phyloP scores from a whole-genome alignment of 1,284 basidiomycete genomes.

The Cystobasidiaceae sp. region DNA sequence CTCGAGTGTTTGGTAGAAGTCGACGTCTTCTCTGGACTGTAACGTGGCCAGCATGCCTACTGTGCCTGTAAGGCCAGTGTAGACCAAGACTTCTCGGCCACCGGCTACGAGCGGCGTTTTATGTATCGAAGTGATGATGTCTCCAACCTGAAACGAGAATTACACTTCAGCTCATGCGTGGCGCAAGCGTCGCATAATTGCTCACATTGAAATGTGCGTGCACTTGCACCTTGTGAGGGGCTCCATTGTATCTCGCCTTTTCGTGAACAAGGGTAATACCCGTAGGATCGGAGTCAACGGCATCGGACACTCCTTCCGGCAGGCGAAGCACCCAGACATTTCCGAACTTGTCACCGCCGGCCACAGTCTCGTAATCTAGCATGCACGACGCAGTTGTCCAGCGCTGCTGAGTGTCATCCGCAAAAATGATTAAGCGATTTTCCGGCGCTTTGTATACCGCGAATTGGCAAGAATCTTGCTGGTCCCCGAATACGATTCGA shows the following conservation, averaged over 20 bases:
- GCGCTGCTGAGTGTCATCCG: conserved; percentile 85
- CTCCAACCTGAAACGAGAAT: conserved; percentile 60
- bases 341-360: conserved; percentile 89
- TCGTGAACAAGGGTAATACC: conserved; percentile 94
- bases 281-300: conserved; percentile 95
- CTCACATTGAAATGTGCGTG: conserved; percentile 76
- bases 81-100: conserved; percentile 85
- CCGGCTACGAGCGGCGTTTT: conserved; percentile 88
- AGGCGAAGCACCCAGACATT: conserved; percentile 92
- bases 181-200: too few species aligned
- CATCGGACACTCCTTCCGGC: conserved; percentile 73
- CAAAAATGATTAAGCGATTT: conserved; percentile 88
- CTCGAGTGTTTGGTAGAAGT: conserved; percentile 92
- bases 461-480: conserved; percentile 90
- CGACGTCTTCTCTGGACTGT: conserved; percentile 93
- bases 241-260: conserved; percentile 87
- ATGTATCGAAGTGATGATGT: conserved; percentile 83
- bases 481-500: conserved; percentile 89
- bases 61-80: conserved; percentile 88
- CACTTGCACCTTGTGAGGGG: conserved; percentile 87
- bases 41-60: conserved; percentile 93
- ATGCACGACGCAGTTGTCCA: conserved; percentile 83
- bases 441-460: conserved; percentile 93
- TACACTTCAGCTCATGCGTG: too few species aligned
- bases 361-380: conserved; percentile 96